These are phyloP conservation scores for Limonium bicolor DNA, from an alignment of 148 eudicot genomes.

Conservation along the genomic window DNA sequence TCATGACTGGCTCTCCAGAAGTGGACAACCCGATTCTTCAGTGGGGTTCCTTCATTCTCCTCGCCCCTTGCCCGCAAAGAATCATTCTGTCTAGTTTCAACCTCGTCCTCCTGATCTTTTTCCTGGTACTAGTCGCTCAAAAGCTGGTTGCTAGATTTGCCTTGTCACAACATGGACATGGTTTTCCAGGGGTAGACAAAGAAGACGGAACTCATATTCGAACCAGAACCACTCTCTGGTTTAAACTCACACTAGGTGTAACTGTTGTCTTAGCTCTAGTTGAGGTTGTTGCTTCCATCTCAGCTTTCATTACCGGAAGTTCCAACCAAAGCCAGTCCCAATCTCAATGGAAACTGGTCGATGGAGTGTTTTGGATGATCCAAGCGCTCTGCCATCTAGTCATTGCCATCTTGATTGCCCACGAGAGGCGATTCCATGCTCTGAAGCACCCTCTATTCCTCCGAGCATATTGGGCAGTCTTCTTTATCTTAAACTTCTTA, in stretches of 20 bases:
- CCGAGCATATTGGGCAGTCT: slow-evolving; percentile 42
- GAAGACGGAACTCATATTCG: slow-evolving; percentile 10
- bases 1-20: slow-evolving; percentile 9
- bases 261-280: slow-evolving; percentile 22
- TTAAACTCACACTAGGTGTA: slow-evolving; percentile 29
- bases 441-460: slow-evolving; percentile 39
- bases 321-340: slow-evolving; percentile 12
- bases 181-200: slow-evolving; percentile 10
- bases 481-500: slow-evolving; percentile 29
- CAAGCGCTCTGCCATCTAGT: slow-evolving; percentile 46
- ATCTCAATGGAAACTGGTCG: slow-evolving; percentile 32
- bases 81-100: slow-evolving; percentile 39
- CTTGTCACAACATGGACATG: slow-evolving; percentile 8
- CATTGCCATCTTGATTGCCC: slow-evolving; percentile 33
- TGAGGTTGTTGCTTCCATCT: slow-evolving; percentile 21
- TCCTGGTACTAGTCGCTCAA: slow-evolving; percentile 27
- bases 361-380: slow-evolving; percentile 47
- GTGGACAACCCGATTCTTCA: slow-evolving; percentile 15
- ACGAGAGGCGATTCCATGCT: slow-evolving; percentile 49
- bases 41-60: slow-evolving; percentile 62
- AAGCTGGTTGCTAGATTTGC: slow-evolving; percentile 28
- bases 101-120: slow-evolving; percentile 34
- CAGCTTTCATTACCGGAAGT: slow-evolving; percentile 27
- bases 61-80: slow-evolving; percentile 87
- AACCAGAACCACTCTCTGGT: slow-evolving; percentile 28